These are phyloP conservation scores for Tillandsia fasciculata DNA, from an alignment of 176 grass and related monocot species.

Conservation along the genomic window DNA sequence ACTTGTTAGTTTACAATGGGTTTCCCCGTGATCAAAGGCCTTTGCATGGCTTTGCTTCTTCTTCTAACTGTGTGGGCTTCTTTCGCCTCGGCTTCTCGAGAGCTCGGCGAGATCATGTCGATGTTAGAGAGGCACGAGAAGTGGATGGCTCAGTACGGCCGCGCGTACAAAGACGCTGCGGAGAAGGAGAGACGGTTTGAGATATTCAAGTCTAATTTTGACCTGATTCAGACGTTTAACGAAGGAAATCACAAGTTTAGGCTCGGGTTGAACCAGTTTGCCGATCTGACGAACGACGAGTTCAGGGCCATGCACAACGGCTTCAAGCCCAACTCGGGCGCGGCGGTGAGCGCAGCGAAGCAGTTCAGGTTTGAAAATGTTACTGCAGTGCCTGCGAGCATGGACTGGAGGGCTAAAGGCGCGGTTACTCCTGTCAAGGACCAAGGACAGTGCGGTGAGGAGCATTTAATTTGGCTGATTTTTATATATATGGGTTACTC, in stretches of 20 bases:
- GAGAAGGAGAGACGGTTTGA: conserved; percentile 30
- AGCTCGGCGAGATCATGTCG: background rate
- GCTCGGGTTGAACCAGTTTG: conserved; percentile 44
- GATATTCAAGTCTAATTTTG: conserved; percentile 31
- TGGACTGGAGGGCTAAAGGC: conserved; percentile 50
- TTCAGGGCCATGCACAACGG: conserved; percentile 36
- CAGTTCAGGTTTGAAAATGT: conserved; percentile 45
- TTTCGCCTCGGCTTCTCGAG: background rate
- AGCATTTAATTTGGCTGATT: too few species aligned
- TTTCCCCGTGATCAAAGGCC: too few species aligned
- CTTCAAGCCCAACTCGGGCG: background rate
- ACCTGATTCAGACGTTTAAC: conserved; percentile 40
- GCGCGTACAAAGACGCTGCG: conserved; percentile 20
- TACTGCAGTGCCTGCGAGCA: conserved; percentile 21
- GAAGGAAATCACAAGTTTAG: conserved; percentile 23
- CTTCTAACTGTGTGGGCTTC: background rate
- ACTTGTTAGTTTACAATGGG: too few species aligned
- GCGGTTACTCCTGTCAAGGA: conserved; percentile 63
- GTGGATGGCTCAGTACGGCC: conserved; percentile 35
- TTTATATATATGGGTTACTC: too few species aligned
- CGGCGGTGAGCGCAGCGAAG: too few species aligned
- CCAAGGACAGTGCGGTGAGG: conserved; percentile 51
- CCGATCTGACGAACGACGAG: conserved; percentile 61
- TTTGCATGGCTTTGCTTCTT: too few species aligned
- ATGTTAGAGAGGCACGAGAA: conserved; percentile 8